Percentiles rank a stretch among this genome's conserved stretches.
Evolutionary conservation across 176 grass and related monocot genomes (phyloP).

Genomic region (Zoysia pacifica): DNA sequence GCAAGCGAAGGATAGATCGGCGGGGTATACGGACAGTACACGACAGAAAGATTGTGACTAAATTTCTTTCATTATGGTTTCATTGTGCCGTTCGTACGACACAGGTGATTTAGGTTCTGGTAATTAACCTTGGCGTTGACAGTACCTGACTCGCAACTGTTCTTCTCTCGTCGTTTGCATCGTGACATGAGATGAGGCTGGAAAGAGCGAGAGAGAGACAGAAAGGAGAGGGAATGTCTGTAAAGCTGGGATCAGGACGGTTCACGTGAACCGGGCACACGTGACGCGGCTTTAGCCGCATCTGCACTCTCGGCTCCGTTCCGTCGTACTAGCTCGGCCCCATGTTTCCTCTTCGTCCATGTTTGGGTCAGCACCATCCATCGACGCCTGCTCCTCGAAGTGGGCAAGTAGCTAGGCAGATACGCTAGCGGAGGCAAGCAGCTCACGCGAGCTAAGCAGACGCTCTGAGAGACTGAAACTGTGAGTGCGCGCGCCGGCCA

Average conservation of each 20-base stretch:
- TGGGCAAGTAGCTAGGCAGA: neutral
- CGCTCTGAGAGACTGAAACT: neutral
- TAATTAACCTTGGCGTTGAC: neutral
- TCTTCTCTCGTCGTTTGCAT: neutral
- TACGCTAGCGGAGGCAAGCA: neutral
- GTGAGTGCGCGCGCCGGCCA: neutral
- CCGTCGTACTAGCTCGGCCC: neutral
- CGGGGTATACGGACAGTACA: neutral
- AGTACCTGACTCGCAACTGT: neutral
- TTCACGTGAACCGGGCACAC: conserved; percentile 44
- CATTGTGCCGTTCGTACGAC: neutral
- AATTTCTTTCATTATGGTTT: neutral
- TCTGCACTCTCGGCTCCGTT: conserved; percentile 23
- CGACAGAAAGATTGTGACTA: neutral
- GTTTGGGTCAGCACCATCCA: neutral
- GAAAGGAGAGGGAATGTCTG: conserved; percentile 25
- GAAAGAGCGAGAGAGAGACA: neutral
- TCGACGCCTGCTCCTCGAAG: neutral
- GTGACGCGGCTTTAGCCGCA: conserved; percentile 30
- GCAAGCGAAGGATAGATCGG: too few relatives aligned
- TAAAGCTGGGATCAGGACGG: neutral
- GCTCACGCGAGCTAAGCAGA: neutral
- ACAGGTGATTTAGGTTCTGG: neutral
- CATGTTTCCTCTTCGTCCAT: neutral
- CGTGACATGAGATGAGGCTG: neutral